Percentiles rank a stretch among this genome's conserved stretches.
Evolutionary conservation across 768 basidiomycete genomes (phyloP).

Genomic region (Tulasnella calospora): DNA sequence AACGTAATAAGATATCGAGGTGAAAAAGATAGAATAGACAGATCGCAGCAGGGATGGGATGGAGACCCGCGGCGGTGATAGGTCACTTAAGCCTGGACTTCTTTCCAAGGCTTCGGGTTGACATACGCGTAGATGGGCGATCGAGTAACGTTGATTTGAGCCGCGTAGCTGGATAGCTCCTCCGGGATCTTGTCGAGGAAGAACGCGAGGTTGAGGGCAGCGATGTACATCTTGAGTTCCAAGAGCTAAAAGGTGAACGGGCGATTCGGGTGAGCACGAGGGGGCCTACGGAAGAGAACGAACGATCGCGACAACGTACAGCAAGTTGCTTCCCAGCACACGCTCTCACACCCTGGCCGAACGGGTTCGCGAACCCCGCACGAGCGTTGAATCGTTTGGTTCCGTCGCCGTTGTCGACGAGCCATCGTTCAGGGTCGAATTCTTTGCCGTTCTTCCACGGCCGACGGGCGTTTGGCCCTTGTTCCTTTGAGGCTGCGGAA

Average conservation of each 20-base stretch:
- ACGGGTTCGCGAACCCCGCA: not conserved
- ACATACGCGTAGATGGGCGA: slow-evolving; percentile 12
- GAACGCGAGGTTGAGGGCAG: slow-evolving; percentile 21
- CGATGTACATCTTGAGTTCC: slow-evolving; percentile 22
- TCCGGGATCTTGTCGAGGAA: slow-evolving; percentile 18
- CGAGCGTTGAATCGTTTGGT: not conserved
- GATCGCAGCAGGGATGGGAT: not conserved
- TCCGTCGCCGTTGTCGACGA: slow-evolving; percentile 13
- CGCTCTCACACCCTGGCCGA: slow-evolving; percentile 17
- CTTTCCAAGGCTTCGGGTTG: slow-evolving; percentile 4
- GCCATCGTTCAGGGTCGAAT: slow-evolving; percentile 20
- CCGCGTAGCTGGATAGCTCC: slow-evolving; percentile 16
- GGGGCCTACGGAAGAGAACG: not conserved
- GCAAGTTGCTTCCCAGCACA: slow-evolving; percentile 16
- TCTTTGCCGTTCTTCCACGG: not conserved
- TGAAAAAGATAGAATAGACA: not conserved
- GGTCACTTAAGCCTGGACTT: slow-evolving; percentile 11
- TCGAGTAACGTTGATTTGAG: not conserved
- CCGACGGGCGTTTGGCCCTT: not conserved
- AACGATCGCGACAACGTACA: not conserved
- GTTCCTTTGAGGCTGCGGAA: not conserved
- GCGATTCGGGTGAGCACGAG: not conserved
- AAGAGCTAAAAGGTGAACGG: not conserved
- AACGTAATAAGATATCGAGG: slow-evolving; percentile 1
- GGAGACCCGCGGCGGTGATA: not conserved